Evolutionary conservation across 805 yeast genomes (phyloP).

Genomic region (Candida xiaguanensis): DNA sequence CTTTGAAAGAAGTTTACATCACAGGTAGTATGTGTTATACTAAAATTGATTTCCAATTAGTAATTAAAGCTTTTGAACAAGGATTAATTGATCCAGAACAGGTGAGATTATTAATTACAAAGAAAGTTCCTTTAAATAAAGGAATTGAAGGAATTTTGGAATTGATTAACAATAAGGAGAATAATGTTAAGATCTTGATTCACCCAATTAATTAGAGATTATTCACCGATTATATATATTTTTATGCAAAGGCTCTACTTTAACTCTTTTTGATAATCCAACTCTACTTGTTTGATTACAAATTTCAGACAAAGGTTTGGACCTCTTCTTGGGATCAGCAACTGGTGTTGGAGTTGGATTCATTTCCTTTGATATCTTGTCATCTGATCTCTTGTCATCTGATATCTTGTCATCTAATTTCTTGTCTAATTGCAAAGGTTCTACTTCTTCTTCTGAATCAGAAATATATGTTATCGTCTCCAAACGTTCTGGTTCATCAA

Average conservation of each 20-base stretch:
- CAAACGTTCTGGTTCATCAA: no score
- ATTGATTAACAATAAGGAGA: constrained; percentile 48
- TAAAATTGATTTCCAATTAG: constrained; percentile 53
- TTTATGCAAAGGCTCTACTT: constrained; percentile 23
- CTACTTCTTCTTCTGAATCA: background rate
- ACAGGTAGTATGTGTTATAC: constrained; percentile 63
- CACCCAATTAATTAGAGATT: no score
- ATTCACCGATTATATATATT: constrained; percentile 36
- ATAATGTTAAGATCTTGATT: constrained; percentile 50
- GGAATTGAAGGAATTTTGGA: constrained; percentile 52
- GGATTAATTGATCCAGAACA: constrained; percentile 27
- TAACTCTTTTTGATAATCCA: constrained; percentile 22
- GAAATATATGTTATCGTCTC: background rate
- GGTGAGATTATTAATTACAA: constrained; percentile 48
- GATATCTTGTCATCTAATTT: no score
- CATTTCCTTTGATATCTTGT: no score
- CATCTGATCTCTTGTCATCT: no score
- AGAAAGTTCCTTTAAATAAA: constrained; percentile 46
- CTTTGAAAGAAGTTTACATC: constrained; percentile 49
- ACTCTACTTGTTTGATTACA: constrained; percentile 14
- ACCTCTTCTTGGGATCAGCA: no score
- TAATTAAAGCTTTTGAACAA: constrained; percentile 27
- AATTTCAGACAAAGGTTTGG: constrained; percentile 7
- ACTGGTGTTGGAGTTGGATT: no score
- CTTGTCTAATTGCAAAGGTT: no score